Base-by-base conservation (phyloP, 495 filamentous ascomycete genomes). In the Chaetomium cochliodes region DNA sequence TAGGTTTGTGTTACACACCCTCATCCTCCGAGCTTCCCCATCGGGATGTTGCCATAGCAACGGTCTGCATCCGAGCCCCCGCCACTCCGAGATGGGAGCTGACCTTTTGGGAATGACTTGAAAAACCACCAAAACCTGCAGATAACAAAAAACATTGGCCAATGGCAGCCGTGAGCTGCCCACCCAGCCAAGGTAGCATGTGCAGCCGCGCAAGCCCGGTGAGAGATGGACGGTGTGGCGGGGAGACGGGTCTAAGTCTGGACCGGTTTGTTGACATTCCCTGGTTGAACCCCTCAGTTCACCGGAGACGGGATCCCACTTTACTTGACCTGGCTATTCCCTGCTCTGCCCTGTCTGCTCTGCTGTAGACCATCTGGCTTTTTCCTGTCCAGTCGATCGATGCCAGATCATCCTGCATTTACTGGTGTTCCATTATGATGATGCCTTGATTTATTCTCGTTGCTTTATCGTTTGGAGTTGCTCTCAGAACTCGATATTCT, bases 261-360 rank as follows among this genome's bases (percentile, higher is more conserved):
- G 37, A 8, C 15, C 18, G 16, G 61, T 64, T 64, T 64, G 62
- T 64, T 64, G 62, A 64, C 60, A 54, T 54, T 41, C 23, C 60
- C 60, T 11, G 15, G 16, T 22, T 1, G 28, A 8, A 53, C 60
- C 60, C 60, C 60, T 62, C 60, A 42, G 3, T 39, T 33, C 12
- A 18, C 12, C 28, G 44, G 15, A 5, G 39, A 4, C 8, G 3
- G 16, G 25, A 54, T 56, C 52, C 62, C 41, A 20, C 54, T 57
- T 49, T 47, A 33, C 42, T 41, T 12, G 5, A 37, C 33, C 33
- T 6, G 5, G 11, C 6, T 12, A 7, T 37, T 37, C 33, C 33
- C 62, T 39, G 12, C 13, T 47, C n/a, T 46, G 13, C 51, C 50
- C 20, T 62, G 22, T 37, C 20, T 62, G 22, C 25, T 18, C 49